Conservation (phyloP, 495 filamentous ascomycete species). For the Bathelium albidoporum region DNA sequence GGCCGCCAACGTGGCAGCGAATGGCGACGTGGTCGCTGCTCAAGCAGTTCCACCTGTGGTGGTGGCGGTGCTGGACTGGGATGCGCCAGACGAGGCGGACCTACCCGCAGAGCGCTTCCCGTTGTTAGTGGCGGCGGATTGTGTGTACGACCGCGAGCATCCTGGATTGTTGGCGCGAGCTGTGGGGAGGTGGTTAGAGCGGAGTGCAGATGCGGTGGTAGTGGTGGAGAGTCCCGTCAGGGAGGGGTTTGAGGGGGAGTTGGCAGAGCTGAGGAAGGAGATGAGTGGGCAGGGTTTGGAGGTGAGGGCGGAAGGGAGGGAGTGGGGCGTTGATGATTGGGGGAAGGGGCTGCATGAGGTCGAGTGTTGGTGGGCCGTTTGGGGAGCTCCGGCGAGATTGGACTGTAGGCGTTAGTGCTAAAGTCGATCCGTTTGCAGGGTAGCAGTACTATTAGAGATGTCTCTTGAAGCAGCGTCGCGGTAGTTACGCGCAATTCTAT, state of each 20-base stretch:
- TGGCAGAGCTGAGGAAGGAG: conserved; percentile 42
- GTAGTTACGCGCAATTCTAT: too few species aligned
- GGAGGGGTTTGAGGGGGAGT: conserved; percentile 45
- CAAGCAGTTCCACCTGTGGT: conserved; percentile 26
- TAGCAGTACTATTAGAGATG: too few species aligned
- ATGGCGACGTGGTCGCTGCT: conserved; percentile 27
- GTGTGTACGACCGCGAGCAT: conserved; percentile 59
- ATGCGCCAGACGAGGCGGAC: conserved; percentile 27
- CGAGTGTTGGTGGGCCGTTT: conserved; percentile 58
- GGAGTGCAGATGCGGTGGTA: conserved; percentile 38
- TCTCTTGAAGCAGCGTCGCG: too few species aligned
- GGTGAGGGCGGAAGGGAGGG: conserved; percentile 48
- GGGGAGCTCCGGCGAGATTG: too few species aligned
- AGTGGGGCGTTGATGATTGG: conserved; percentile 65
- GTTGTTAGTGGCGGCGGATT: conserved; percentile 60
- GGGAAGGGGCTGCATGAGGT: conserved; percentile 41
- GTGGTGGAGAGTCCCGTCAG: conserved; percentile 58
- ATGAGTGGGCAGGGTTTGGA: conserved; percentile 45
- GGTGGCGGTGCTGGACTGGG: conserved; percentile 60
- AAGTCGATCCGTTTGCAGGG: too few species aligned
- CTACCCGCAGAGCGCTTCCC: conserved; percentile 39
- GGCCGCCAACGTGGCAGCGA: conserved; percentile 44
- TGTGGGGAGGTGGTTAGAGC: conserved; percentile 45
- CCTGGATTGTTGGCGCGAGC: conserved; percentile 50
- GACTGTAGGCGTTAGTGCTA: too few species aligned